Evolutionary conservation across 208 protist genomes (phyloP), one percentile per base, ranked within the genome.

Genomic region (Acanthamoeba rhysodes): DNA sequence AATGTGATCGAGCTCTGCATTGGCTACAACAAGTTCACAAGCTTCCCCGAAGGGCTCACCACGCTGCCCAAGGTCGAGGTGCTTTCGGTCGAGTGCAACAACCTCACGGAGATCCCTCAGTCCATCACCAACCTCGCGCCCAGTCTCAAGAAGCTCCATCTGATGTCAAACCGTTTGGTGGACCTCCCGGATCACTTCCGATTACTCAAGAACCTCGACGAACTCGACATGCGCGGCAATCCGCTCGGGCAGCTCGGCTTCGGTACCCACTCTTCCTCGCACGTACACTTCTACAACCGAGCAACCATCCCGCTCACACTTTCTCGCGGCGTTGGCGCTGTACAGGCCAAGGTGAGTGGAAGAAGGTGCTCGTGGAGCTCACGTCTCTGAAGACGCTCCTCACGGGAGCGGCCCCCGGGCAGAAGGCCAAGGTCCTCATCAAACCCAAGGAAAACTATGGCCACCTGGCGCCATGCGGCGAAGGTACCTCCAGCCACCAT

Each of bases 371-470:
- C 3, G 87, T 93, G 29, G 87, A 93, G 41, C 62, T 93, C 14
- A 70, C 87, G 12, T 93, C 87, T 22, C 87, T 93, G 7, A 93
- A 93, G 87, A 93, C 87, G 24, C 87, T 93, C 34, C 87, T 93
- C 41, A 93, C 87, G 34, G 87, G 87, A 27, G 87, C 66, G 22
- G 87, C 87, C 4, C 87, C 87, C 1, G 87, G 87, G 0, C 64
- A 93, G 66, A 93, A 93, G 66, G 62, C 87, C 53, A 70, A 78
- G 45, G 48, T 93, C 12, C 66, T 70, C 87, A 93, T 93, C 62
- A 72, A 93, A n/a, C 87, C 87, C 37, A 93, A 93, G 37, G 87
- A 93, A 12, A 93, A 93, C 64, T 37, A 53, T 24, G 7, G 29
- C 20, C 50, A 32, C 32, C 10, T 16, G 37, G 66, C 29, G 16